phyloP scores from a whole-genome alignment of 192 early-diverging fungal genomes.

The Coemansia sp. region DNA sequence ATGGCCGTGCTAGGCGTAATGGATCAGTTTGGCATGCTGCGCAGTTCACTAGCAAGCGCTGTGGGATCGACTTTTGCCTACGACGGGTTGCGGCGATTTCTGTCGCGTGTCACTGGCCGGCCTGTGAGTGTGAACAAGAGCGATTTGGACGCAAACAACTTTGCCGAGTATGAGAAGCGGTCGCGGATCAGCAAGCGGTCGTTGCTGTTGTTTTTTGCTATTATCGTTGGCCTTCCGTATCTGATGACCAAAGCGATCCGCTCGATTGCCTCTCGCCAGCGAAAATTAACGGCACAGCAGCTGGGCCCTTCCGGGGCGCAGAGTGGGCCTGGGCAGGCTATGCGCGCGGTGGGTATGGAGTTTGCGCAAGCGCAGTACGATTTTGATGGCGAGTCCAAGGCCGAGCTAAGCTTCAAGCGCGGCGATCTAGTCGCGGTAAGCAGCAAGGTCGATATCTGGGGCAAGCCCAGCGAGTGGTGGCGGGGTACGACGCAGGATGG shows the following conservation, averaged over 20 bases:
- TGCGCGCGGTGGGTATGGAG: slow-evolving; percentile 60
- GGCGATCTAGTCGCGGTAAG: slow-evolving; percentile 90
- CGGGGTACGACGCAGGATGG: slow-evolving; percentile 77
- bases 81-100: slow-evolving; percentile 62
- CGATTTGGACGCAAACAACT: slow-evolving; percentile 68
- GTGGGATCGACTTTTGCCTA: slow-evolving; percentile 76
- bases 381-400: slow-evolving; percentile 67
- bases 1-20: slow-evolving; percentile 98
- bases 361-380: slow-evolving; percentile 89
- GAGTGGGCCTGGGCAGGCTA: slow-evolving; percentile 18
- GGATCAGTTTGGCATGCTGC: slow-evolving; percentile 92
- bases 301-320: neutral
- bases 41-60: slow-evolving; percentile 78
- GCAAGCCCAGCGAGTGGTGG: slow-evolving; percentile 87
- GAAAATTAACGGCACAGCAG: slow-evolving; percentile 35
- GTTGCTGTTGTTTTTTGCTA: slow-evolving; percentile 75
- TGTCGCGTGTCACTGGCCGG: slow-evolving; percentile 63
- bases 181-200: slow-evolving; percentile 63
- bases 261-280: slow-evolving; percentile 58
- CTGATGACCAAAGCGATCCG: slow-evolving; percentile 86
- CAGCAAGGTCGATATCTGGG: slow-evolving; percentile 74
- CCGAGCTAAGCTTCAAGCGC: slow-evolving; percentile 76
- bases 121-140: slow-evolving; percentile 64
- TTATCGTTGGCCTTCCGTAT: slow-evolving; percentile 88
- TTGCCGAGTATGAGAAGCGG: slow-evolving; percentile 71